Evolutionary conservation across 139 green algal genomes (phyloP).

Genomic region (Micromonas pusilla): DNA sequence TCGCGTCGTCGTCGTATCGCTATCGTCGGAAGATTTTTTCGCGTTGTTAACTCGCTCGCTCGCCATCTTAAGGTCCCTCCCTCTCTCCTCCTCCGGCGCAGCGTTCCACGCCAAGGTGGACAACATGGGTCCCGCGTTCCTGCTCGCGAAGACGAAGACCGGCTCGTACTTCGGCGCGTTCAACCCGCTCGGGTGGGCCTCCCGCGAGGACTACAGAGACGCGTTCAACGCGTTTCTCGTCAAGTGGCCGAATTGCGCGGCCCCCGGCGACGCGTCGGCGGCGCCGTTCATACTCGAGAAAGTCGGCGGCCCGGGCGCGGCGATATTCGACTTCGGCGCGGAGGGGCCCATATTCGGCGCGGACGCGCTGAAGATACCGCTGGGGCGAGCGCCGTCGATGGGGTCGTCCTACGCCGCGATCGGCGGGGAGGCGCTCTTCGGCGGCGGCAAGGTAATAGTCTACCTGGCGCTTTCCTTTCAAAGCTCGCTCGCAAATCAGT

Average conservation of each 20-base stretch:
- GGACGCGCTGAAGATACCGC: constrained; percentile 27
- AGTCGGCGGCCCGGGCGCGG: constrained; percentile 26
- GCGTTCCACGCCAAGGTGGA: constrained; percentile 29
- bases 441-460: constrained; percentile 18
- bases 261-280: not conserved
- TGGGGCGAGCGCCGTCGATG: constrained; percentile 22
- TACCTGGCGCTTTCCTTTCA: no score
- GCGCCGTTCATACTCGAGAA: constrained; percentile 24
- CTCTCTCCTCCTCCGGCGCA: no score
- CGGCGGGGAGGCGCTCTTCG: constrained; percentile 8
- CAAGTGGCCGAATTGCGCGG: constrained; percentile 17
- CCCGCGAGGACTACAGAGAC: constrained; percentile 35
- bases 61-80: no score
- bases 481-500: no score
- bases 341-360: constrained; percentile 33
- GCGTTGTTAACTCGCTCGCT: no score
- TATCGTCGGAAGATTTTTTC: no score
- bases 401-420: constrained; percentile 16
- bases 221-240: constrained; percentile 34
- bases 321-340: constrained; percentile 35
- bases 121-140: constrained; percentile 24
- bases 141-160: constrained; percentile 3
- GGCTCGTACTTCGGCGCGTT: constrained; percentile 30
- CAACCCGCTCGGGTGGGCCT: constrained; percentile 22
- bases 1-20: no score